These are phyloP conservation scores for Plasmopara halstedii DNA, from an alignment of 352 stramenopile genomes.

Conservation along the genomic window DNA sequence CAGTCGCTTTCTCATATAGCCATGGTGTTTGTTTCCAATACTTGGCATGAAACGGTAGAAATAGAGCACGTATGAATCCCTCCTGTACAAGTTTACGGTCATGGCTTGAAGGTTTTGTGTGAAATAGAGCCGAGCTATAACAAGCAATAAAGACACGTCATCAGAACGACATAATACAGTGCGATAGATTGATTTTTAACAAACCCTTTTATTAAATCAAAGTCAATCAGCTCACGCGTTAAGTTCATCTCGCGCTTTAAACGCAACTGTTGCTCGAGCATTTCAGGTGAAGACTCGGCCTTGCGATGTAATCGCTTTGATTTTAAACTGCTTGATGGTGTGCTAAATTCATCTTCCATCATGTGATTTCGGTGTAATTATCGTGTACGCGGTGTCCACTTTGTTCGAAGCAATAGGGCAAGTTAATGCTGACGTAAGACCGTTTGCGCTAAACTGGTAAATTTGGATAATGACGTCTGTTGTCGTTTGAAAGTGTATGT, in stretches of 20 bases:
- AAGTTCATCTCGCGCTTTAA: slow-evolving; percentile 56
- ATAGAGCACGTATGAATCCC: slow-evolving; percentile 54
- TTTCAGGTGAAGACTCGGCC: slow-evolving; percentile 30
- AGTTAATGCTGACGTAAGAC: slow-evolving; percentile 1
- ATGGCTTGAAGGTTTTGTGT: slow-evolving; percentile 77
- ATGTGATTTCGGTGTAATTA: not conserved
- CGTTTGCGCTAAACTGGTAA: slow-evolving; percentile 16
- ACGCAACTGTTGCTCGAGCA: slow-evolving; percentile 28
- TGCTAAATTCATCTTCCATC: slow-evolving; percentile 38
- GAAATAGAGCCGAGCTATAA: slow-evolving; percentile 71
- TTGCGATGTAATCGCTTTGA: slow-evolving; percentile 44
- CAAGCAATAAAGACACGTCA: no score
- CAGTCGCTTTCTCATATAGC: slow-evolving; percentile 55
- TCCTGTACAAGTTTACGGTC: slow-evolving; percentile 75
- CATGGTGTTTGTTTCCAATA: slow-evolving; percentile 72
- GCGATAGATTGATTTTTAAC: no score
- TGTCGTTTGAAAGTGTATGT: slow-evolving; percentile 6
- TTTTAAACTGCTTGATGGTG: slow-evolving; percentile 14
- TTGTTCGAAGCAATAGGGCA: not conserved
- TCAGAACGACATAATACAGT: no score
- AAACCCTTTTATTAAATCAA: slow-evolving; percentile 82
- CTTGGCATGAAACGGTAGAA: slow-evolving; percentile 60
- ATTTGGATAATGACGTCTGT: slow-evolving; percentile 24
- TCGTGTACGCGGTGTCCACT: not conserved
- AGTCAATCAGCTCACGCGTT: slow-evolving; percentile 76